Percentiles rank a stretch among this genome's conserved stretches.
phyloP scores from a whole-genome alignment of 129 eudicot genomes.

The Dittrichia graveolens region DNA sequence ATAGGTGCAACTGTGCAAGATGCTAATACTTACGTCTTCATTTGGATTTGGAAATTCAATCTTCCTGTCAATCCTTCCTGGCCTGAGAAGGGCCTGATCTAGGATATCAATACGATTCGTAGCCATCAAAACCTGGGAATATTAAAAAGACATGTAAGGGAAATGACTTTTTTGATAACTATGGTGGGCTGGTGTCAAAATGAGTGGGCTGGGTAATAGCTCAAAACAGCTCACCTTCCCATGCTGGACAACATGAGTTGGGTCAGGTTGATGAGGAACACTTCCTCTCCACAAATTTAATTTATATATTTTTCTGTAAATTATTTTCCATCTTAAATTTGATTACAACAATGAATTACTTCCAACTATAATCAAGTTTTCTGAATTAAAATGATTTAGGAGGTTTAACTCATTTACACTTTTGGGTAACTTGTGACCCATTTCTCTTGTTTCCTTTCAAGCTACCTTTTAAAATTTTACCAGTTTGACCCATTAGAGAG shows the following conservation, averaged over 20 bases:
- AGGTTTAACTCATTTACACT: not conserved
- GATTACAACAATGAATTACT: no score
- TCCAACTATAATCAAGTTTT: not conserved
- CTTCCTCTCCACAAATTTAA: no score
- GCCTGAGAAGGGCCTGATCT: constrained; percentile 96
- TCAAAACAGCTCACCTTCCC: no score
- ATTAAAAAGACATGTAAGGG: not conserved
- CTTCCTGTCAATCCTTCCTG: constrained; percentile 92
- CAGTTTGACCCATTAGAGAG: not conserved
- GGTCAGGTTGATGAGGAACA: no score
- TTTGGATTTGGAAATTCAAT: constrained; percentile 94
- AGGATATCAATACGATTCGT: constrained; percentile 90
- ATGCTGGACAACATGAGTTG: no score
- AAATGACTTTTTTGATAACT: not conserved
- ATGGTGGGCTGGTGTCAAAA: no score
- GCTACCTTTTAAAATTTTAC: not conserved
- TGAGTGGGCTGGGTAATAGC: no score
- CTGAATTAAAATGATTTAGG: not conserved
- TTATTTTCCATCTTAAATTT: no score
- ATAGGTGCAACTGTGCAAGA: no score
- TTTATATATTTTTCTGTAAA: no score
- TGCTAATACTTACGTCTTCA: constrained; percentile 56
- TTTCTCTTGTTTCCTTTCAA: not conserved
- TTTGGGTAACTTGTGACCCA: not conserved
- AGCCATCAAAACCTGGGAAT: constrained; percentile 82